phyloP scores from a whole-genome alignment of 257 asterid species.

The Primulina eburnea region DNA sequence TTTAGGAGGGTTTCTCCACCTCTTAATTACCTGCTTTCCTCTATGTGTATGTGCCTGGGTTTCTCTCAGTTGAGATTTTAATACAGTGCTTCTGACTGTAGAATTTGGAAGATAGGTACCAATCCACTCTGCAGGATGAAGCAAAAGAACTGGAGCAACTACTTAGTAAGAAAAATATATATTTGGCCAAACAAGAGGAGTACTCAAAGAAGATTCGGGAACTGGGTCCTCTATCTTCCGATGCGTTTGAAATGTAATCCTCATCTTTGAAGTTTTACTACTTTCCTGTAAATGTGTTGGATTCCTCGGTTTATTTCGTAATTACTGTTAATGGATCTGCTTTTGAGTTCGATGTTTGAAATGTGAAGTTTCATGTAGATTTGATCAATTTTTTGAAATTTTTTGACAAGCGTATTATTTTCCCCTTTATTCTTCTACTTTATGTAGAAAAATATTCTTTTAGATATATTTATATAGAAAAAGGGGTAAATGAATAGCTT shows the following conservation, averaged over 20 bases:
- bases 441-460: slow-evolving; percentile 2
- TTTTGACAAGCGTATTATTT: slow-evolving; percentile 3
- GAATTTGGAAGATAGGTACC: slow-evolving; percentile 71
- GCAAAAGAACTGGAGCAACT: slow-evolving; percentile 88
- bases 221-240: slow-evolving; percentile 94
- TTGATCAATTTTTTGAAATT: slow-evolving; percentile 4
- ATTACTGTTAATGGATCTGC: slow-evolving; percentile 9
- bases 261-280: slow-evolving; percentile 26
- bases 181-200: slow-evolving; percentile 86
- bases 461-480: slow-evolving; percentile 6
- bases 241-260: slow-evolving; percentile 91
- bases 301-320: slow-evolving; percentile 21
- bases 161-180: slow-evolving; percentile 66
- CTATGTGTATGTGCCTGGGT: slow-evolving; percentile 12
- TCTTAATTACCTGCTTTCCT: background rate
- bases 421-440: background rate
- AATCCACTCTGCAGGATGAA: slow-evolving; percentile 85
- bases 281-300: slow-evolving; percentile 11
- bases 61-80: slow-evolving; percentile 26
- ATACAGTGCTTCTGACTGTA: slow-evolving; percentile 34
- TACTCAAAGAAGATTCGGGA: slow-evolving; percentile 92
- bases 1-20: slow-evolving; percentile 14
- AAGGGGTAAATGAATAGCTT: background rate
- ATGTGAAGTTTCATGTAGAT: slow-evolving; percentile 13
- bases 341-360: slow-evolving; percentile 16